These are phyloP conservation scores for Colletotrichum eleusines DNA, from an alignment of 2,329 filamentous ascomycete species.

Conservation along the genomic window DNA sequence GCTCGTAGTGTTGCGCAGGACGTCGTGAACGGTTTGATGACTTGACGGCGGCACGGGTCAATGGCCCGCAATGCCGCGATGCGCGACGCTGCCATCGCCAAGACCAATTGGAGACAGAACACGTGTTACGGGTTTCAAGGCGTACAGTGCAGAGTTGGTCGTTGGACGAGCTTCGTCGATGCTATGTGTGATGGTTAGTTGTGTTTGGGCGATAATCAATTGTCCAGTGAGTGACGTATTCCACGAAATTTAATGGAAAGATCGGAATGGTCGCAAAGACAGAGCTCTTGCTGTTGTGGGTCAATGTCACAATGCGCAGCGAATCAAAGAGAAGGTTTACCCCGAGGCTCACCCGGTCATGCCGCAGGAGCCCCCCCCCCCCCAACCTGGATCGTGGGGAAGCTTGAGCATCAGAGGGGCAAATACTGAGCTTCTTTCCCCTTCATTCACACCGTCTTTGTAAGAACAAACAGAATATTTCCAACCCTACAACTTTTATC, in stretches of 20 bases:
- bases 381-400: slow-evolving; percentile 39
- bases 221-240: slow-evolving; percentile 28
- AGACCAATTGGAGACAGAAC: neutral
- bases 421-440: slow-evolving; percentile 36
- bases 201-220: neutral
- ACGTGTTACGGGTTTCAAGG: too few species aligned
- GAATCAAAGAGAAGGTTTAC: slow-evolving; percentile 17
- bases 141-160: too few species aligned
- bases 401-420: slow-evolving; percentile 37
- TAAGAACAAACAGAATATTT: neutral
- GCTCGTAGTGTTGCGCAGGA: slow-evolving; percentile 14
- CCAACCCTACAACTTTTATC: neutral
- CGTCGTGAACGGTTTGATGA: slow-evolving; percentile 6
- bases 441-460: slow-evolving; percentile 22
- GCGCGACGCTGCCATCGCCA: slow-evolving; percentile 36
- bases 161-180: neutral
- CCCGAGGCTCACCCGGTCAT: slow-evolving; percentile 29
- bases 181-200: neutral
- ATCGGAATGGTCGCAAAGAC: neutral
- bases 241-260: slow-evolving; percentile 9
- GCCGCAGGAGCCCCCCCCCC: slow-evolving; percentile 12
- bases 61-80: slow-evolving; percentile 32
- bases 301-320: neutral
- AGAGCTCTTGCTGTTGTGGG: slow-evolving; percentile 37
- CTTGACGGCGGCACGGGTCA: slow-evolving; percentile 22